Percentiles rank a stretch among this genome's conserved stretches.
These are phyloP conservation scores for Hanseniaspora singularis DNA, from an alignment of 805 yeast genomes.

Conservation along the genomic window DNA sequence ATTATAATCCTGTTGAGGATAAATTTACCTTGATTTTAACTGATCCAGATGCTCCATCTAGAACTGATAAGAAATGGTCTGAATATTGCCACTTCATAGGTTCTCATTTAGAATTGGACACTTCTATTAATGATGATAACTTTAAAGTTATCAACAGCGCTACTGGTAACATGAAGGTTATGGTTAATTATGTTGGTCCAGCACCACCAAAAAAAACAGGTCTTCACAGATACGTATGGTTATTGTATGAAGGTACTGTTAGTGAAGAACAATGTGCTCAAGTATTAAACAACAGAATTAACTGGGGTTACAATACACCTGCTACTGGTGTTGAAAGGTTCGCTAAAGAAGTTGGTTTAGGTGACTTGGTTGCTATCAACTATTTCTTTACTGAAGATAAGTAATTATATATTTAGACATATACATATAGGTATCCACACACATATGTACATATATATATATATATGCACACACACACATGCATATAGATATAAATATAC, in stretches of 20 bases:
- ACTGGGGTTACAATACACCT: conserved; percentile 80
- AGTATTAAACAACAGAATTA: conserved; percentile 24
- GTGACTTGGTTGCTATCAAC: conserved; percentile 55
- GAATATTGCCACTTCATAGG: conserved; percentile 71
- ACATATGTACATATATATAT: conserved; percentile 14
- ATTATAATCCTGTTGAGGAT: conserved; percentile 19
- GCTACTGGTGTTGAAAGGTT: conserved; percentile 68
- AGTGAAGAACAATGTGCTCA: conserved; percentile 22
- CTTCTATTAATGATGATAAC: conserved; percentile 5
- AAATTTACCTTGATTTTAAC: conserved; percentile 67
- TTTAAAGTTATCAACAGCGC: conserved; percentile 11
- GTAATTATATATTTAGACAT: conserved; percentile 12
- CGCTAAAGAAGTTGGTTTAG: conserved; percentile 40
- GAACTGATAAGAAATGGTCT: conserved; percentile 74
- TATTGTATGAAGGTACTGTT: conserved; percentile 54
- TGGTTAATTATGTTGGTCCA: conserved; percentile 63
- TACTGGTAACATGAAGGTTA: conserved; percentile 28
- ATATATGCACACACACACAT: no score
- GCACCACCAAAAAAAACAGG: conserved; percentile 80
- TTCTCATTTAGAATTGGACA: conserved; percentile 30
- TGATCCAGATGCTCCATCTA: conserved; percentile 90
- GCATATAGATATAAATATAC: no score
- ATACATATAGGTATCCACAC: conserved; percentile 6
- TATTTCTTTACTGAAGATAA: conserved; percentile 69
- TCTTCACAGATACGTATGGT: conserved; percentile 72